phyloP scores from a whole-genome alignment of 2,329 filamentous ascomycete genomes.

The Stachybotrys chlorohalonatus region DNA sequence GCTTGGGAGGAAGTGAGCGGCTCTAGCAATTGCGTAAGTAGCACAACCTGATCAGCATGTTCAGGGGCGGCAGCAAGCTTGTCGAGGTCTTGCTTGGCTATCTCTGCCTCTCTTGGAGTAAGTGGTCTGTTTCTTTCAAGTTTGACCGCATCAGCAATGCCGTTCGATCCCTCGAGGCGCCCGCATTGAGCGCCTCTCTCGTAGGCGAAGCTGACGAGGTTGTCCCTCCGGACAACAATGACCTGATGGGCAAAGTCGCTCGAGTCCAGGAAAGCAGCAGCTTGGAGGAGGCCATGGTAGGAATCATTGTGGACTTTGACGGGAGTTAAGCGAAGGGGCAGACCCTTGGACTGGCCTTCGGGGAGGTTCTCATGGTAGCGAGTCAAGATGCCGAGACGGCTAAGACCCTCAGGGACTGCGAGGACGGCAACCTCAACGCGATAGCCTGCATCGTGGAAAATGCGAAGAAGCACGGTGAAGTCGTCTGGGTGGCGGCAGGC shows the following conservation, averaged over 20 bases:
- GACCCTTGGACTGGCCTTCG: conserved; percentile 21
- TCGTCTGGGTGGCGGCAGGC: conserved; percentile 34
- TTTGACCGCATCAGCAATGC: conserved; percentile 12
- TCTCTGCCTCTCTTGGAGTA: conserved; percentile 13
- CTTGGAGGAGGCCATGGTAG: conserved; percentile 26
- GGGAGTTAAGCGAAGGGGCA: conserved; percentile 33
- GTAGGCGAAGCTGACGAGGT: conserved; percentile 21
- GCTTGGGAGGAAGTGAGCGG: conserved; percentile 6
- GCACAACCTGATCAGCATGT: conserved; percentile 10
- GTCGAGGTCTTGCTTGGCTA: conserved; percentile 14
- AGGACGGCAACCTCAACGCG: conserved; percentile 29
- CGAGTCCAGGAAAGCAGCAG: conserved; percentile 27
- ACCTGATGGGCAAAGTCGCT: conserved; percentile 21
- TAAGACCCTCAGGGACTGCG: conserved; percentile 31
- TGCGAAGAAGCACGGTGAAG: conserved; percentile 24
- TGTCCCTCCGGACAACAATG: conserved; percentile 28
- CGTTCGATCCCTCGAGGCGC: neutral
- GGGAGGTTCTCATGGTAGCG: conserved; percentile 26
- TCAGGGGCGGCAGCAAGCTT: conserved; percentile 12
- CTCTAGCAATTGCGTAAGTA: conserved; percentile 15
- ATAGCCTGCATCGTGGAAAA: conserved; percentile 25
- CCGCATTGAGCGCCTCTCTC: conserved; percentile 1
- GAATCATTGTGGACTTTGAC: conserved; percentile 35
- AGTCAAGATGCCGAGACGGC: conserved; percentile 30
- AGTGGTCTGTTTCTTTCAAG: conserved; percentile 18